Conservation (phyloP, 2,329 filamentous ascomycete species). For the Capronia coronata region DNA sequence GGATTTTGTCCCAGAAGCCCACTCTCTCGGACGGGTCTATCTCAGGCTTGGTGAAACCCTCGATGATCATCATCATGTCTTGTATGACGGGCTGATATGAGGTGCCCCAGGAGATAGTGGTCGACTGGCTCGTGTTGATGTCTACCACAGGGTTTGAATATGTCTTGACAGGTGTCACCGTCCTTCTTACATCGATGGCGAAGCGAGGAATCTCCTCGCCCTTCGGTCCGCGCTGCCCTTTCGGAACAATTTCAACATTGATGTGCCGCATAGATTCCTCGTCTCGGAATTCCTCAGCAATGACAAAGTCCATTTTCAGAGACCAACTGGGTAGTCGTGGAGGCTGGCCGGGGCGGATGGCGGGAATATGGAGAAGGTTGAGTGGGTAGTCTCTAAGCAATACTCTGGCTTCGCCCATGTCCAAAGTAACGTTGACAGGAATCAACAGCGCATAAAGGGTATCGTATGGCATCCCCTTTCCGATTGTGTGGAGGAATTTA, state of each 20-base stretch:
- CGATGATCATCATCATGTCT: constrained; percentile 99
- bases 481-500: constrained; percentile 76
- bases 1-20: constrained; percentile 98
- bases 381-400: constrained; percentile 88
- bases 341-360: constrained; percentile 71
- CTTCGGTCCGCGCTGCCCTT: constrained; percentile 50
- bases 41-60: constrained; percentile 93
- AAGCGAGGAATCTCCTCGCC: constrained; percentile 59
- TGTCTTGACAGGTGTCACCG: constrained; percentile 90
- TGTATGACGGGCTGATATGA: constrained; percentile 97
- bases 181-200: constrained; percentile 77
- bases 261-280: constrained; percentile 72
- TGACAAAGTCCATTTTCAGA: constrained; percentile 83
- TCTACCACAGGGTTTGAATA: constrained; percentile 89
- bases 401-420: constrained; percentile 84
- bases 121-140: constrained; percentile 87
- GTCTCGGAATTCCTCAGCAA: constrained; percentile 87
- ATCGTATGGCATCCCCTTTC: constrained; percentile 92
- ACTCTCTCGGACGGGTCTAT: constrained; percentile 88
- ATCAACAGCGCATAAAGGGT: constrained; percentile 86
- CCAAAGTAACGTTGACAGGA: constrained; percentile 81
- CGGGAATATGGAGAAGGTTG: constrained; percentile 82
- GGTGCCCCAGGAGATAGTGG: constrained; percentile 91
- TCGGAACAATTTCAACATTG: constrained; percentile 75
- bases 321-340: constrained; percentile 73